These are phyloP conservation scores for Aschersonia sp. DNA, from an alignment of 2,329 filamentous ascomycete genomes.

Conservation along the genomic window DNA sequence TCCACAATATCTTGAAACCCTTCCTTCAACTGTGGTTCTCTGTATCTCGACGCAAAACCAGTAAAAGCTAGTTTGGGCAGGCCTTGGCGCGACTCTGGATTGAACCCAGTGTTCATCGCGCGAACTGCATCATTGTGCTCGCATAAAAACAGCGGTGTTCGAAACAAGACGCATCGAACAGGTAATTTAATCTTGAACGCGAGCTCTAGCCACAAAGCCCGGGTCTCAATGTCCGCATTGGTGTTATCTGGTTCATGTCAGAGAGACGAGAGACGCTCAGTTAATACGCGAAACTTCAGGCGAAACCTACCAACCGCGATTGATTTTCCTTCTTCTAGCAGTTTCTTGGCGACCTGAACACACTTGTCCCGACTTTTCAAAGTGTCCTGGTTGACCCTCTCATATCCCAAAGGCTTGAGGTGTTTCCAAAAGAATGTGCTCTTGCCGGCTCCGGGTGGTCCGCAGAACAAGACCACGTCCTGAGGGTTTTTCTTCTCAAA, in stretches of 20 bases:
- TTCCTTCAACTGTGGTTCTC: constrained; percentile 56
- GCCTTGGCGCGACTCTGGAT: constrained; percentile 63
- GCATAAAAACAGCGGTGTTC: constrained; percentile 51
- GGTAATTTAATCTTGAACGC: constrained; percentile 57
- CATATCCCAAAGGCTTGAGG: constrained; percentile 65
- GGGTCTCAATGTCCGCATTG: constrained; percentile 69
- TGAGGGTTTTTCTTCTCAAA: constrained; percentile 47
- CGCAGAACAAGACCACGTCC: constrained; percentile 77
- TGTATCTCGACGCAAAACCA: constrained; percentile 59
- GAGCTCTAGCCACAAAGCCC: constrained; percentile 64
- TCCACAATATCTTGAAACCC: constrained; percentile 71
- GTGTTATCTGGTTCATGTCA: constrained; percentile 64
- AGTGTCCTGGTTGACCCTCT: constrained; percentile 79
- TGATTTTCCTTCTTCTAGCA: constrained; percentile 49
- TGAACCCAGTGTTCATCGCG: constrained; percentile 55
- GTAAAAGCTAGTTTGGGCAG: constrained; percentile 73
- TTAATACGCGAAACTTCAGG: too few species aligned
- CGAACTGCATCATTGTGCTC: constrained; percentile 84
- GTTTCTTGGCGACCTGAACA: constrained; percentile 55
- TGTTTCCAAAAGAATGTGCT: constrained; percentile 77
- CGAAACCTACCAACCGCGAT: constrained; percentile 59
- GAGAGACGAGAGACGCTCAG: background rate
- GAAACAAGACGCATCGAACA: constrained; percentile 79
- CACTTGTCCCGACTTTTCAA: constrained; percentile 62
- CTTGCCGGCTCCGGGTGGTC: constrained; percentile 81